Base-by-base conservation (phyloP, 78 protist genomes). In the Pigoraptor vietnamica region DNA sequence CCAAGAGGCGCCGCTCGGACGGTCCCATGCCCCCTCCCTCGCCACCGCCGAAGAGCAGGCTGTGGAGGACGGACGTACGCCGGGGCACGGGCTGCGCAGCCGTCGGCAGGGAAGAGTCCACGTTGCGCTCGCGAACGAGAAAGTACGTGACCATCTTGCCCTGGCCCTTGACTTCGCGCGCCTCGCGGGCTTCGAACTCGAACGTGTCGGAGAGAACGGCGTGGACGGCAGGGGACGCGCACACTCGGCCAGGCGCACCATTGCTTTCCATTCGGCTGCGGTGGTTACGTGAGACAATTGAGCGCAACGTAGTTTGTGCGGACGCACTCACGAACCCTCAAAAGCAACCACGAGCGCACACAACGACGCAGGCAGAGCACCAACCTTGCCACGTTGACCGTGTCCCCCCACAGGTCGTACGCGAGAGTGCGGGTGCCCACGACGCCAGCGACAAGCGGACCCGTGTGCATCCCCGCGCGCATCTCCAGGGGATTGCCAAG, bases 371-470 rank as follows among this genome's bases (percentile, higher is more conserved):
- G n/a, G n/a, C n/a, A n/a, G n/a, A n/a, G n/a, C n/a, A n/a, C n/a
- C 67, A 6, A 48, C 67, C 67, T 90, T 39, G 98, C 97, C 24
- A 92, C 91, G 92, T 97, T 97, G 40, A 95, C 96, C 24, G 97
- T 93, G 90, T 97, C 97, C 67, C 98, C 97, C 96, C 95, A 94
- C 23, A 97, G 86, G 87, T 95, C 97, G 89, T 94, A 97, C 33
- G 92, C 93, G 81, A 94, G 87, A 37, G 95, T 94, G 34, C 84
- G 38, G 23, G 89, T 29, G 40, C 98, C 98, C 2, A 97, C 91
- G 35, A 96, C 94, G 33, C 97, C 97, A 24, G 97, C 94, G 0
- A 96, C 95, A 37, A 91, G 93, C 0, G 94, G 92, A 2, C 98
- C 98, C 9, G 90, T 56, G 93, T 95, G 82, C 33, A 97, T 95